phyloP scores from a whole-genome alignment of 164 flowering plant species.

The Berberis thunbergii region DNA sequence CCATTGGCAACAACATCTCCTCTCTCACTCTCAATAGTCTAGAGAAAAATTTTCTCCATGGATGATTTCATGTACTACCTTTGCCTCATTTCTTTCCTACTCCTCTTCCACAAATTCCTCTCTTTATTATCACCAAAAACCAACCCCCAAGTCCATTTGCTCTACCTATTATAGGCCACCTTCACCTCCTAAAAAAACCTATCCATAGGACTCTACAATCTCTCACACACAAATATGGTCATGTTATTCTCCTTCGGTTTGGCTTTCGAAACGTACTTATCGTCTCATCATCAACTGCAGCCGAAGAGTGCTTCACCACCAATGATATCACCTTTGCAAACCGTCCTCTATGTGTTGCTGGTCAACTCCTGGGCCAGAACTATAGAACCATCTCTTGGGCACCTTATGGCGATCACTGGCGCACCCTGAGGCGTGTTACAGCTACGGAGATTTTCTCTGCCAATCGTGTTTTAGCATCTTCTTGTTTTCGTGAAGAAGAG shows the following conservation, averaged over 20 bases:
- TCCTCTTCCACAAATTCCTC: no score
- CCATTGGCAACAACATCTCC: no score
- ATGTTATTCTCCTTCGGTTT: neutral
- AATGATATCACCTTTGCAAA: conserved; percentile 4
- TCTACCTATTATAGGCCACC: conserved; percentile 17
- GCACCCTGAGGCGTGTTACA: conserved; percentile 11
- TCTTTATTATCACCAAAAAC: no score
- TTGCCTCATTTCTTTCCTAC: no score
- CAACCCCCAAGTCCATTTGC: neutral
- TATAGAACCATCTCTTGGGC: conserved; percentile 7
- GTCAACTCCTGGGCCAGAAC: conserved; percentile 13
- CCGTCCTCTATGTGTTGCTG: neutral
- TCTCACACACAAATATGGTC: neutral
- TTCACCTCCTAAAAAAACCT: conserved; percentile 3
- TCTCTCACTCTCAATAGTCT: no score
- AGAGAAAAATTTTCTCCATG: no score
- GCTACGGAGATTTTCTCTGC: conserved; percentile 12
- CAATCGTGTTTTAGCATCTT: conserved; percentile 5
- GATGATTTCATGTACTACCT: no score
- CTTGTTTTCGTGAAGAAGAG: conserved; percentile 8
- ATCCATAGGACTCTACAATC: neutral
- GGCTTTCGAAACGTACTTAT: conserved; percentile 2
- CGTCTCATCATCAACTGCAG: conserved; percentile 1
- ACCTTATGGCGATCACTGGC: conserved; percentile 17
- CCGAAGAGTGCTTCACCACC: conserved; percentile 10